Base-by-base conservation (phyloP, 208 protist genomes). In the Leishmania tarentolae region DNA sequence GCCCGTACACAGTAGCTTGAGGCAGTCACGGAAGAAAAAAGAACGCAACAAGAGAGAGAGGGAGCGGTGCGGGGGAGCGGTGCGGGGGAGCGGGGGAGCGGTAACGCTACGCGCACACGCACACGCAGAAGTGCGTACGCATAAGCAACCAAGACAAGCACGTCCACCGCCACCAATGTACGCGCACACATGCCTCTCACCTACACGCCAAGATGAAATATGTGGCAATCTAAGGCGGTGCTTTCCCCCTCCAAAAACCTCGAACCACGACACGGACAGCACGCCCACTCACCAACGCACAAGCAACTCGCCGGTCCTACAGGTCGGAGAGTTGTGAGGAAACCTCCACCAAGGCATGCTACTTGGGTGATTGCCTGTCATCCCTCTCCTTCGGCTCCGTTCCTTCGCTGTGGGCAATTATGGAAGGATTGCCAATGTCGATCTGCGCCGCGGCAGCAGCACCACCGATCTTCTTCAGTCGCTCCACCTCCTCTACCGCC, bases 401-500 rank as follows among this genome's bases (percentile, higher is more conserved):
- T 40, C n/a, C 50, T 6, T 76, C 50, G 7, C 8, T 9, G 50
- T 61, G 31, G 17, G 31, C 6, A 24, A 50, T 19, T n/a, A 19
- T 40, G 15, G 72, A 28, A 42, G 76, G 50, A 44, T 74, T 75
- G 28, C 74, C 61, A 9, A 79, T 42, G 65, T 82, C 74, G 31
- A 81, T 79, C 66, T 86, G 72, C 37, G 74, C 73, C 59, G 77
- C 82, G 5, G 83, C 79, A 24, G 83, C 83, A 47, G 78, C 84
- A 53, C 79, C 57, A 53, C 85, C 78, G 79, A 93, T 71, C 65
- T 83, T 69, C 83, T 92, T 90, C 53, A 87, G 46, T 57, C 80
- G 76, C 82, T 94, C 88, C 83, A 97, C 91, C 11, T 97, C 88
- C 83, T 91, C 40, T 80, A 94, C 82, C 0, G 91, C 87, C 76